Percentiles rank a stretch among this genome's conserved stretches.
phyloP scores from a whole-genome alignment of 192 early-diverging fungal species.

The Podila minutissima region DNA sequence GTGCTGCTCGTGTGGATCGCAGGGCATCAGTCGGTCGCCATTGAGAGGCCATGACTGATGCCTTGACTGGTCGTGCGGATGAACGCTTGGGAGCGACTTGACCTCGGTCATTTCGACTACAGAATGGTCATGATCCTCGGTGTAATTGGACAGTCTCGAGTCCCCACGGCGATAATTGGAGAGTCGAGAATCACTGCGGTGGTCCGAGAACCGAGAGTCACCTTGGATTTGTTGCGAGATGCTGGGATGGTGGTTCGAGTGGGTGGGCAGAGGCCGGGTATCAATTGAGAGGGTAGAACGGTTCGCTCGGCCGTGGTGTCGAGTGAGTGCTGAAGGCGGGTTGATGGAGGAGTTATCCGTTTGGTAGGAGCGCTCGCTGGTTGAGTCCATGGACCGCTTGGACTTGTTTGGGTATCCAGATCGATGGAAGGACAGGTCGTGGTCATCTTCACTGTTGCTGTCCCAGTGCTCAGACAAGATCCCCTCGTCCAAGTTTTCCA shows the following conservation, averaged over 20 bases:
- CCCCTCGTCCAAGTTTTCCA: constrained; percentile 23
- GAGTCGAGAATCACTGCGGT: not conserved
- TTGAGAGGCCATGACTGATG: constrained; percentile 31
- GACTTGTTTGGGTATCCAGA: not conserved
- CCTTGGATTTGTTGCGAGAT: constrained; percentile 9
- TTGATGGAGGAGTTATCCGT: not conserved
- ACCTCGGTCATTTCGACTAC: constrained; percentile 27
- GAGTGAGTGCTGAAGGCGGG: not conserved
- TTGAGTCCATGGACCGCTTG: not conserved
- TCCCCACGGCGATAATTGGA: not conserved
- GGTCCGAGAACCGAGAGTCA: not conserved
- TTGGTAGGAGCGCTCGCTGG: not conserved
- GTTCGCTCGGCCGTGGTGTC: constrained; percentile 16
- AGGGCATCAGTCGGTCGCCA: not conserved
- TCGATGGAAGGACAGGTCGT: not conserved
- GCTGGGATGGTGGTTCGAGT: not conserved
- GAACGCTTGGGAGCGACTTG: not conserved
- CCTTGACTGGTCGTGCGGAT: not conserved
- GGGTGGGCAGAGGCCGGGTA: not conserved
- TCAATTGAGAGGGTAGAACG: constrained; percentile 4
- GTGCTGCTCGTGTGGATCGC: not conserved
- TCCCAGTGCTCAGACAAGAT: constrained; percentile 39
- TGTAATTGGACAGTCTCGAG: not conserved
- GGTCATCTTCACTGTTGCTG: constrained; percentile 7
- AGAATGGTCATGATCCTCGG: not conserved